These are phyloP conservation scores for Allomyces macrogynus DNA, from an alignment of 192 early-diverging fungal genomes.

Conservation along the genomic window DNA sequence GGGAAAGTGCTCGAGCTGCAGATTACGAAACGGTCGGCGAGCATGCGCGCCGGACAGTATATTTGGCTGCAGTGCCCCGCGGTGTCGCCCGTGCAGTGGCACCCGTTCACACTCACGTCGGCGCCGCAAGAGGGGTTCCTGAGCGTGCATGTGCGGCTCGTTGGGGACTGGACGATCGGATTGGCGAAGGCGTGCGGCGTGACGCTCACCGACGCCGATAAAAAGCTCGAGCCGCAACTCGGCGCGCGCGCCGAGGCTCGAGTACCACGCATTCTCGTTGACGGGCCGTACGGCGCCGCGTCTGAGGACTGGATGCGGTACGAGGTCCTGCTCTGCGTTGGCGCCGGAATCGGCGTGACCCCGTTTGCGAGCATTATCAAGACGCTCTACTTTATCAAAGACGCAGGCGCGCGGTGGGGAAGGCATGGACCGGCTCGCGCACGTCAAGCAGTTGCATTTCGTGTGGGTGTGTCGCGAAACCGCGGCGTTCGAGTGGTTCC, in stretches of 20 bases:
- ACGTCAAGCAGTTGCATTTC: slow-evolving; percentile 26
- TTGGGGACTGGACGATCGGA: slow-evolving; percentile 49
- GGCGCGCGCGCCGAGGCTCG: not conserved
- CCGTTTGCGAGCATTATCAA: slow-evolving; percentile 51
- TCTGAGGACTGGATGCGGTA: slow-evolving; percentile 57
- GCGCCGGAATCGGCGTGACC: slow-evolving; percentile 54
- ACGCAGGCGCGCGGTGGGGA: not conserved
- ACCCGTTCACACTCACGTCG: slow-evolving; percentile 67
- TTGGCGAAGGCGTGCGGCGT: slow-evolving; percentile 29
- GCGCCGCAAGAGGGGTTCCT: slow-evolving; percentile 57
- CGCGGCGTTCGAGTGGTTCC: slow-evolving; percentile 46
- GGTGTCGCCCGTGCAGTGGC: slow-evolving; percentile 52
- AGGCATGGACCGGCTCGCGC: not conserved
- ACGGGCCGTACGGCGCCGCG: slow-evolving; percentile 65
- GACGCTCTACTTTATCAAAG: slow-evolving; percentile 30
- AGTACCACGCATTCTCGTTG: slow-evolving; percentile 34
- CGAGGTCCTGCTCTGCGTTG: slow-evolving; percentile 40
- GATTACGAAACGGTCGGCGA: slow-evolving; percentile 40
- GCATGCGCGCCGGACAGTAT: slow-evolving; percentile 53
- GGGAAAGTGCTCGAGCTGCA: slow-evolving; percentile 68
- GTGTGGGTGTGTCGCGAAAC: slow-evolving; percentile 47
- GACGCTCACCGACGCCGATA: not conserved
- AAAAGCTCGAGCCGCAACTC: not conserved
- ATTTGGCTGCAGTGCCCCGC: slow-evolving; percentile 57
- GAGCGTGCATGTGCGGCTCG: slow-evolving; percentile 52